A percentile compares a stretch with the other conserved stretches of the same genome.
These are phyloP conservation scores for Calonectria fujianensis DNA, from an alignment of 2,329 filamentous ascomycete genomes.

Conservation along the genomic window DNA sequence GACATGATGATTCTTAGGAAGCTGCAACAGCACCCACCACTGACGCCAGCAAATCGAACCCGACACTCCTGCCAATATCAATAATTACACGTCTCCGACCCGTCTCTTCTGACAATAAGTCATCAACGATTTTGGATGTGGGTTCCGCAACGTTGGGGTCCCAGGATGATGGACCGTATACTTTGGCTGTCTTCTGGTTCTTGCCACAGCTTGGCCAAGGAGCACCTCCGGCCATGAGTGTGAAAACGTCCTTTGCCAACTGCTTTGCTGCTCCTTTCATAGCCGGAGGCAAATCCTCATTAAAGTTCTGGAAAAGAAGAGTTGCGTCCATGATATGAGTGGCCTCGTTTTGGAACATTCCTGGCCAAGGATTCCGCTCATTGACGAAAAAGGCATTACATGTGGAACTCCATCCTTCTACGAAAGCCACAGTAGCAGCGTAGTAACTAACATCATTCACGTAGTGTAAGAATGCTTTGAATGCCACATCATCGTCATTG, in stretches of 20 bases:
- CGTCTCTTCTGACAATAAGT: no score
- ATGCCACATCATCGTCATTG: not conserved
- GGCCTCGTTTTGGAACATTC: not conserved
- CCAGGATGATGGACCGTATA: not conserved
- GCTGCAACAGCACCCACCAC: no score
- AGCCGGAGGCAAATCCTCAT: not conserved
- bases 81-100: no score
- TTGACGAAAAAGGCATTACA: not conserved
- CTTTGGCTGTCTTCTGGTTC: not conserved
- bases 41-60: no score
- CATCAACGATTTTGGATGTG: no score
- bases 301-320: slow-evolving; percentile 14
- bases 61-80: no score
- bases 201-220: not conserved
- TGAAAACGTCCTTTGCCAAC: not conserved
- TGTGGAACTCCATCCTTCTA: not conserved
- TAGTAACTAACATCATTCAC: not conserved
- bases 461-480: not conserved
- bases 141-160: not conserved
- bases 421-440: not conserved
- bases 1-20: no score
- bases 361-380: not conserved
- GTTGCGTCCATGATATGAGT: slow-evolving; percentile 11
- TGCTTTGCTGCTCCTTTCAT: not conserved
- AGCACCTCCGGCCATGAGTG: not conserved